Evolutionary conservation across 192 early-diverging fungal species (phyloP).

Genomic region (Diversispora epigaea): DNA sequence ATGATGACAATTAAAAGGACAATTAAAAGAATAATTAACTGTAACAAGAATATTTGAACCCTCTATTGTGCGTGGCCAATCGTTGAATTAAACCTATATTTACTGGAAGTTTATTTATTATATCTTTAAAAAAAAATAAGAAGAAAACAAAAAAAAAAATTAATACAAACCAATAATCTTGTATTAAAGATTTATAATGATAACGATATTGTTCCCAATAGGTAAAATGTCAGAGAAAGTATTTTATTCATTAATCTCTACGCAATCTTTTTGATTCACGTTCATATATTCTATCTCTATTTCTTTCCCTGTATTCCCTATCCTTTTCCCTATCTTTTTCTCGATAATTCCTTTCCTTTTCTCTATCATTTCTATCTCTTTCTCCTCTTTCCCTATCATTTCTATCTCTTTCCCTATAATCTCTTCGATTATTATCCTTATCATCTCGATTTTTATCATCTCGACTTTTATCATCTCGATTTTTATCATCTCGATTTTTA

Average conservation of each 20-base stretch:
- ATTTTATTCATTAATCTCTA: background rate
- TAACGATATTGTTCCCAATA: too few species aligned
- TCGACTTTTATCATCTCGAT: background rate
- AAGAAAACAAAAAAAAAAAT: too few species aligned
- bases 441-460: background rate
- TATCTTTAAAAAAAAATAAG: too few species aligned
- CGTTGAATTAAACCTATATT: too few species aligned
- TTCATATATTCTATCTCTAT: slow-evolving; percentile 5
- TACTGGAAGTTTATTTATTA: too few species aligned
- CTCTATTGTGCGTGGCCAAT: too few species aligned
- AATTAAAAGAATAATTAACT: too few species aligned
- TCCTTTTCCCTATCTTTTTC: background rate
- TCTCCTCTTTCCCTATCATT: background rate
- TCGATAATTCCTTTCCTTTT: background rate
- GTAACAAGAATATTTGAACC: too few species aligned
- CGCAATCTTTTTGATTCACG: slow-evolving; percentile 13
- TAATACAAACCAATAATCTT: too few species aligned
- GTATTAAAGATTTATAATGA: too few species aligned
- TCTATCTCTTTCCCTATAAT: background rate
- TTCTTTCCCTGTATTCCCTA: slow-evolving; percentile 6
- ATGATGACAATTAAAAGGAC: too few species aligned
- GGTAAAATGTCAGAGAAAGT: too few species aligned
- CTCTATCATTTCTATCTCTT: background rate
- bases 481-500: background rate
- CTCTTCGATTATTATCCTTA: slow-evolving; percentile 8